Evolutionary conservation across 2,329 filamentous ascomycete genomes (phyloP).

Genomic region (Penicillium verrucosum): DNA sequence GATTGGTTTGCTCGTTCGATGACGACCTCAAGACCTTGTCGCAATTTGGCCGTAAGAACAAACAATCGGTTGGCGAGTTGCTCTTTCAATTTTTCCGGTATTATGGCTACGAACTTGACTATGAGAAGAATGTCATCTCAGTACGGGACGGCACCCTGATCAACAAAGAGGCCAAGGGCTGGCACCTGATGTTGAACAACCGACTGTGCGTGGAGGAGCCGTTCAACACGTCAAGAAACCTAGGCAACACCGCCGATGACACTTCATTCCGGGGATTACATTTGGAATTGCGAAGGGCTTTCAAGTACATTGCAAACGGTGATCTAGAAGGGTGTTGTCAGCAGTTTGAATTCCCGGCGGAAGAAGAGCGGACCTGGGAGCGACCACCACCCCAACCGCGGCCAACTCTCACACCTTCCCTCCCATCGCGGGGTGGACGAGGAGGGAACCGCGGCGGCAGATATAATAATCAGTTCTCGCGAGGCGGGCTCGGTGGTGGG

Average conservation of each 20-base stretch:
- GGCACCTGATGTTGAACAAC: conserved; percentile 77
- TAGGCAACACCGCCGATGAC: conserved; percentile 95
- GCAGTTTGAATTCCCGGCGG: conserved; percentile 80
- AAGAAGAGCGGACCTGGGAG: conserved; percentile 63
- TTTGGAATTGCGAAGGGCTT: conserved; percentile 81
- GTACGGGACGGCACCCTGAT: conserved; percentile 76
- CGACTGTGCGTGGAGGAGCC: conserved; percentile 93
- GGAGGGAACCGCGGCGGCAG: conserved; percentile 50
- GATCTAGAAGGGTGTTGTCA: conserved; percentile 83
- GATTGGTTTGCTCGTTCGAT: conserved; percentile 72
- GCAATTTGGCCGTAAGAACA: conserved; percentile 74
- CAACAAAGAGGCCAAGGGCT: conserved; percentile 80
- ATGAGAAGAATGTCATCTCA: conserved; percentile 78
- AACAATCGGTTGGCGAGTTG: conserved; percentile 77
- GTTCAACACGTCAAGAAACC: conserved; percentile 83
- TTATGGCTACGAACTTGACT: conserved; percentile 91
- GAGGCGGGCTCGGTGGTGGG: conserved; percentile 46
- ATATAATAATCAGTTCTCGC: conserved; percentile 48
- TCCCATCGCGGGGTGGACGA: conserved; percentile 48
- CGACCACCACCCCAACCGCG: conserved; percentile 56
- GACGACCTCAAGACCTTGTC: conserved; percentile 75
- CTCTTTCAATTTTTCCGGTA: conserved; percentile 94
- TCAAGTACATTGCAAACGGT: conserved; percentile 72
- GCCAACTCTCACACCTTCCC: conserved; percentile 48
- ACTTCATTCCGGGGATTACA: conserved; percentile 91